Evolutionary conservation across 139 green algal genomes (phyloP), one percentile per base, ranked within the genome.

Genomic region (Coelastrella sp.): DNA sequence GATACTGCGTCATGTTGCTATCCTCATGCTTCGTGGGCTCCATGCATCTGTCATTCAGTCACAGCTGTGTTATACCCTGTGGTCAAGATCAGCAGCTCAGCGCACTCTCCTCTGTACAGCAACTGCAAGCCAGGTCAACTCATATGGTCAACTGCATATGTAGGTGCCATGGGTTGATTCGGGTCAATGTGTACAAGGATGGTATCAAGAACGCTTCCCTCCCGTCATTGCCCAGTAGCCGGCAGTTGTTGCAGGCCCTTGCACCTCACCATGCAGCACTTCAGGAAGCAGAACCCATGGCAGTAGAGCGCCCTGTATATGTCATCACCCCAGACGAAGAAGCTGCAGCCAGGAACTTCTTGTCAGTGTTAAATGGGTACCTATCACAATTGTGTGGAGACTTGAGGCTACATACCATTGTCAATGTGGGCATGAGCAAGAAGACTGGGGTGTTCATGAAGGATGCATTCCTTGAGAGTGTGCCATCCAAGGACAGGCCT

Each of bases 181-280:
- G 94, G 2, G 92, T 98, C 45, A 98, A 98, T 84, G 85, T 97
- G 34, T 98, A 98, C 90, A 98, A 98, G 84, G 87, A 95, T 78
- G 81, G 74, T 17, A 79, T 91, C 43, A 91, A 89, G 80, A 73
- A 81, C n/a, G 51, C 37, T n/a, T 25, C 69, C 27, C 38, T 86
- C 37, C 76, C 67, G 4, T 40, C 53, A 21, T 7, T 97, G 81
- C 95, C 95, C 27, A 81, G 86, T 35, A 23, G 71, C 7, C 78
- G 85, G 35, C 64, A 81, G 41, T 88, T 98, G 62, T 3, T 38
- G 15, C 82, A 83, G 0, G 83, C 81, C 6, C 88, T 98, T 27
- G 75, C 78, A 34, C 93, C 92, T 0, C 84, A 91, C 51, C 91
- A 98, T 79, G 60, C 84, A 2, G 62, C 87, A 64, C 84, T 98